Evolutionary conservation across 805 yeast genomes (phyloP).

Genomic region (Wickerhamomyces pijperi): DNA sequence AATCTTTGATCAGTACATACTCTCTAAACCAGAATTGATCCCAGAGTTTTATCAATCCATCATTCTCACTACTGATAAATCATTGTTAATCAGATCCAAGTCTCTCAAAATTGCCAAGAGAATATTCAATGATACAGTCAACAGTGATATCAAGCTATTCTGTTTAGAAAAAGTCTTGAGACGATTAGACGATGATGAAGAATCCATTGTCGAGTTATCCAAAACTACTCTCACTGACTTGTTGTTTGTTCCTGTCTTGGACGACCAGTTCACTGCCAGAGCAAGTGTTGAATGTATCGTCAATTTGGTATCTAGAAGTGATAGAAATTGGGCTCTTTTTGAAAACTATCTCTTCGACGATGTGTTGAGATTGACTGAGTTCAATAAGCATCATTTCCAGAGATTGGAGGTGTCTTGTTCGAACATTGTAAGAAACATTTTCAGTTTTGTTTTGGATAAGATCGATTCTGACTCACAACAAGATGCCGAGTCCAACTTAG

Average conservation of each 20-base stretch:
- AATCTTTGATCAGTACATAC: conserved; percentile 39
- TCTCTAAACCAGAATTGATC: conserved; percentile 31
- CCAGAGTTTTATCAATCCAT: conserved; percentile 33
- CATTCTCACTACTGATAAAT: conserved; percentile 37
- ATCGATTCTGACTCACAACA: conserved; percentile 17
- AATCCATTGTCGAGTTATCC: conserved; percentile 32
- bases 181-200: conserved; percentile 65
- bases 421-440: conserved; percentile 23
- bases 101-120: conserved; percentile 40
- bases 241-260: conserved; percentile 22
- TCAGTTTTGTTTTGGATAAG: conserved; percentile 26
- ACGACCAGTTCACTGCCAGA: not conserved
- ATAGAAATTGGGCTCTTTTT: conserved; percentile 31
- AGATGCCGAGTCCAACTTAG: conserved; percentile 27
- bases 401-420: conserved; percentile 15
- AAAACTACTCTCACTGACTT: conserved; percentile 24
- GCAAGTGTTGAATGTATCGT: conserved; percentile 20
- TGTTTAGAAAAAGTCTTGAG: conserved; percentile 42
- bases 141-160: conserved; percentile 22
- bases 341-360: conserved; percentile 35
- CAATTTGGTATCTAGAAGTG: conserved; percentile 25
- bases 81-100: conserved; percentile 53
- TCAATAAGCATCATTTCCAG: conserved; percentile 10
- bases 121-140: conserved; percentile 30
- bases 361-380: conserved; percentile 23